Evolutionary conservation across 257 asterid genomes (phyloP).

Genomic region (Scutellaria minor): DNA sequence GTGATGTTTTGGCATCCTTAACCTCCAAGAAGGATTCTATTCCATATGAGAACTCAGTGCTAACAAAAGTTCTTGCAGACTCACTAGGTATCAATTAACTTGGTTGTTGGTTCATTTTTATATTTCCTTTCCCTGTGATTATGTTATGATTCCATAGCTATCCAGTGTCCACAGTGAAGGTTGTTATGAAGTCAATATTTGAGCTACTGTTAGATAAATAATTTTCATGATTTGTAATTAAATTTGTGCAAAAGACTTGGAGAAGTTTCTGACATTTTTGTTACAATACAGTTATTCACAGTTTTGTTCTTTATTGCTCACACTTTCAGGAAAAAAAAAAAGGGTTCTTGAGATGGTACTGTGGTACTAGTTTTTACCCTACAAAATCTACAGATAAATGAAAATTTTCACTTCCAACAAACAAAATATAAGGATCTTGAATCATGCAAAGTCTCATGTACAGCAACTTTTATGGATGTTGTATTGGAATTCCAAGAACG

Average conservation of each 20-base stretch:
- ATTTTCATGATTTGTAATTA: slow-evolving; percentile 26
- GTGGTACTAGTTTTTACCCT: background rate
- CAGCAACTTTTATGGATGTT: slow-evolving; percentile 14
- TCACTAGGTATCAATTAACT: slow-evolving; percentile 64
- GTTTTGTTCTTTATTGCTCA: slow-evolving; percentile 22
- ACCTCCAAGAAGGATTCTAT: slow-evolving; percentile 76
- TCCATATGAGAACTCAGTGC: slow-evolving; percentile 83
- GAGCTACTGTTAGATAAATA: slow-evolving; percentile 10
- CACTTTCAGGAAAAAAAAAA: background rate
- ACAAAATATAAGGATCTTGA: slow-evolving; percentile 18
- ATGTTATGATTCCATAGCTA: slow-evolving; percentile 20
- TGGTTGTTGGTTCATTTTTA: slow-evolving; percentile 1
- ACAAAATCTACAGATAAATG: slow-evolving; percentile 14
- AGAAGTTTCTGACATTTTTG: slow-evolving; percentile 9
- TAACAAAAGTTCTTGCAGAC: slow-evolving; percentile 87
- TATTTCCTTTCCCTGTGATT: slow-evolving; percentile 11
- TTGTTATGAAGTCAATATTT: slow-evolving; percentile 13
- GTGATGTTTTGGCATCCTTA: slow-evolving; percentile 94
- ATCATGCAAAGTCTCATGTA: slow-evolving; percentile 16
- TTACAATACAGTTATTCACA: slow-evolving; percentile 6
- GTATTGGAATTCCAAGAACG: background rate
- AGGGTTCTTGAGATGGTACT: background rate
- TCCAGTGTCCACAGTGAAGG: background rate
- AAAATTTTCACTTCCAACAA: slow-evolving; percentile 7
- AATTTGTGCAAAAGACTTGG: slow-evolving; percentile 26